Evolutionary conservation across 352 stramenopile species (phyloP).

Genomic region (Aphanomyces euteiches): DNA sequence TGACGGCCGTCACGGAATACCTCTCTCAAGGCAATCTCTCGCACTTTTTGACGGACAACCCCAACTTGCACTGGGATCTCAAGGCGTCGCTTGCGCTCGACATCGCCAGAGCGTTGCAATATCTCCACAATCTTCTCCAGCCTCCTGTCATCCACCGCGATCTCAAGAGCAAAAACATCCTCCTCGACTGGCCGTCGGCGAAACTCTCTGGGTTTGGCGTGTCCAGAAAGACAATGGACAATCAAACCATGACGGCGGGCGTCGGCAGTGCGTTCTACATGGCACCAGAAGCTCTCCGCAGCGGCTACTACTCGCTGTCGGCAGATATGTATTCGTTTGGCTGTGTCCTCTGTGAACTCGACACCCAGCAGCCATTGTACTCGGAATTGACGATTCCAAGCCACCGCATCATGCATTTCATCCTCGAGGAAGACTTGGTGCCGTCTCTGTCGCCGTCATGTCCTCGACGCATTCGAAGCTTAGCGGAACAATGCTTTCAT

Average conservation of each 20-base stretch:
- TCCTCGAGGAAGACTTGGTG: conserved; percentile 23
- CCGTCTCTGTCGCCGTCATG: conserved; percentile 13
- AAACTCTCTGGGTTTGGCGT: conserved; percentile 19
- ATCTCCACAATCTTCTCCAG: conserved; percentile 6
- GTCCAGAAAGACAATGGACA: background rate
- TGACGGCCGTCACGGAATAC: conserved; percentile 18
- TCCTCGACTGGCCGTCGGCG: conserved; percentile 9
- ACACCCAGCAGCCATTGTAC: conserved; percentile 54
- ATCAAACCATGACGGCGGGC: conserved; percentile 8
- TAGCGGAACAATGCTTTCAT: conserved; percentile 24
- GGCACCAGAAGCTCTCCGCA: conserved; percentile 18
- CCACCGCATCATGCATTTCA: conserved; percentile 14
- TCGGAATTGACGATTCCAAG: conserved; percentile 30
- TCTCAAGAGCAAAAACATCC: conserved; percentile 23
- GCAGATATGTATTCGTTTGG: conserved; percentile 29
- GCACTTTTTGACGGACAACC: conserved; percentile 7
- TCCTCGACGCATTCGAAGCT: background rate
- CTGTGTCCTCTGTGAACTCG: conserved; percentile 44
- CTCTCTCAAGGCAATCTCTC: conserved; percentile 18
- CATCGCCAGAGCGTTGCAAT: conserved; percentile 4
- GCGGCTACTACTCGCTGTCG: conserved; percentile 11
- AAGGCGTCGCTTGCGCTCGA: conserved; percentile 11
- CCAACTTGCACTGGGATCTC: conserved; percentile 8
- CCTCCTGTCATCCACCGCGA: conserved; percentile 18
- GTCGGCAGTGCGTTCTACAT: conserved; percentile 15